phyloP scores from a whole-genome alignment of 306 rosid species.

The Chamaecrista fasciculata region DNA sequence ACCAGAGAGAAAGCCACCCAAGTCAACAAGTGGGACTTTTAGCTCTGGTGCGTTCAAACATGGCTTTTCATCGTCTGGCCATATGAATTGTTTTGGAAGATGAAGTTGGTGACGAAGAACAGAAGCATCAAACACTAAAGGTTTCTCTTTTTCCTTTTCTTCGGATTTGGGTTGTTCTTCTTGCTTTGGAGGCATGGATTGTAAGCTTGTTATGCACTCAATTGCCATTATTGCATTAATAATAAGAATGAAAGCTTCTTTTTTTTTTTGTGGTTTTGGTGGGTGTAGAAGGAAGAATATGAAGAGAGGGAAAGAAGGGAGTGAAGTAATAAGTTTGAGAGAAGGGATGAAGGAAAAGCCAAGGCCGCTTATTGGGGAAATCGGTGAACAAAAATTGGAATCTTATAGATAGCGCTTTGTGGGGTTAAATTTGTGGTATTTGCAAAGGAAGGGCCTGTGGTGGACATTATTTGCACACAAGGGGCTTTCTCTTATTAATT shows the following conservation, averaged over 20 bases:
- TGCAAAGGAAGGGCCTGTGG: neutral
- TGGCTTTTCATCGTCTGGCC: constrained; percentile 93
- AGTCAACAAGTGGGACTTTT: constrained; percentile 62
- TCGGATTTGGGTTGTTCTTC: constrained; percentile 17
- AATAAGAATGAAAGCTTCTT: neutral
- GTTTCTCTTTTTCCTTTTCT: constrained; percentile 28
- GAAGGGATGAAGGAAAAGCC: constrained; percentile 65
- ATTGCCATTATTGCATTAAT: constrained; percentile 59
- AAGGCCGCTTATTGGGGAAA: constrained; percentile 56
- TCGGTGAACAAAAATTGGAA: constrained; percentile 45
- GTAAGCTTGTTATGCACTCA: constrained; percentile 45
- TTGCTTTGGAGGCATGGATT: constrained; percentile 35
- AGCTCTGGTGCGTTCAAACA: constrained; percentile 50
- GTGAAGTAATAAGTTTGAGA: constrained; percentile 36
- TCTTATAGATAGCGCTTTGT: constrained; percentile 39
- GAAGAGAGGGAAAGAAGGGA: constrained; percentile 16
- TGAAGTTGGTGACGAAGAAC: constrained; percentile 41
- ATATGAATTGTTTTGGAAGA: constrained; percentile 77
- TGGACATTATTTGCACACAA: neutral
- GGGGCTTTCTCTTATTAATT: no score
- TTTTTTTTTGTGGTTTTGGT: neutral
- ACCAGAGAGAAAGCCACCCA: constrained; percentile 57
- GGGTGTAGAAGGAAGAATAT: neutral
- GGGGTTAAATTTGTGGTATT: neutral
- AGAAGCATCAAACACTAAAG: constrained; percentile 73